Percentiles rank a stretch among this genome's conserved stretches.
Conservation (phyloP, 306 rosid species). For the Sesbania bispinosa region DNA sequence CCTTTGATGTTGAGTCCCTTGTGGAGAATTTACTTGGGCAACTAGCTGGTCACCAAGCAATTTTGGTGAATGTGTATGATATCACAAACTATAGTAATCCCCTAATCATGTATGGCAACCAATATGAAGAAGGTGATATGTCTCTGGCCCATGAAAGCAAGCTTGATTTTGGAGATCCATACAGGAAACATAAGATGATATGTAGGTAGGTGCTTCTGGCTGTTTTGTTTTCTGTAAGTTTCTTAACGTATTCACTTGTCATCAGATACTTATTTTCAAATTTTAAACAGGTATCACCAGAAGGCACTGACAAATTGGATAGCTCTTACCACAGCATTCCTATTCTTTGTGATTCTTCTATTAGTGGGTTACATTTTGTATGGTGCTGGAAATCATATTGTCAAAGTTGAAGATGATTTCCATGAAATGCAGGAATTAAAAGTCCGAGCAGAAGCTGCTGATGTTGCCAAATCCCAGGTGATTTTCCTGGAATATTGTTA, state of each 20-base stretch:
- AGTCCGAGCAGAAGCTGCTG: conserved; percentile 86
- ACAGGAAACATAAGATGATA: conserved; percentile 78
- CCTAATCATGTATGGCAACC: conserved; percentile 81
- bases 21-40: conserved; percentile 96
- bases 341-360: conserved; percentile 69
- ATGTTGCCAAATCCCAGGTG: conserved; percentile 92
- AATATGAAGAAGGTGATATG: conserved; percentile 60
- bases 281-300: conserved; percentile 74
- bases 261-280: conserved; percentile 7
- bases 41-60: conserved; percentile 80
- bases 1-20: conserved; percentile 92
- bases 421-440: conserved; percentile 62
- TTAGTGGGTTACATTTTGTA: conserved; percentile 82
- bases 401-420: conserved; percentile 90
- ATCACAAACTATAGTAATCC: conserved; percentile 68
- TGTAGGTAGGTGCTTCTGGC: conserved; percentile 59
- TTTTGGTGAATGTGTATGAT: conserved; percentile 80
- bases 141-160: conserved; percentile 68
- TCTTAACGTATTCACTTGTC: not conserved
- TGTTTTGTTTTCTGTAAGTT: not conserved
- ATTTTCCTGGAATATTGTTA: conserved; percentile 16
- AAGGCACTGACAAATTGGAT: conserved; percentile 74
- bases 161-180: conserved; percentile 94
- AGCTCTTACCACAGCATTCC: conserved; percentile 59
- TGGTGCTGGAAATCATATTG: conserved; percentile 83